Base-by-base conservation (phyloP, 805 yeast species). In the Barnettozyma sp. region DNA sequence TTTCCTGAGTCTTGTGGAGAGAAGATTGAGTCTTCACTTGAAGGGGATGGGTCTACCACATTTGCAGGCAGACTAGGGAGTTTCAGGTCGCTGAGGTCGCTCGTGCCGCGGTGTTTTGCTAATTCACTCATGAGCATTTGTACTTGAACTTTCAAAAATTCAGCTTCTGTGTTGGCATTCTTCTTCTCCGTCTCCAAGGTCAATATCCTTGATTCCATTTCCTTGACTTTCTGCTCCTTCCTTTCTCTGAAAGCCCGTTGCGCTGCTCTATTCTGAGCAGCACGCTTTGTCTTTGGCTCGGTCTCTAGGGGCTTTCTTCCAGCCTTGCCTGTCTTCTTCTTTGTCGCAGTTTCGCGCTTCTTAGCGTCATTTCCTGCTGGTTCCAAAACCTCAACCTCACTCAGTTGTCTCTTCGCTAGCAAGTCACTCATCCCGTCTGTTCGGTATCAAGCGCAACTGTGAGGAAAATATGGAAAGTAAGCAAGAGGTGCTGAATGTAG, bases 191-290 rank as follows among this genome's bases (percentile, higher is more conserved):
- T 71, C 57, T 92, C 96, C 46, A 90, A 68, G 45, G 63, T 58
- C 34, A 68, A 60, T 11, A 90, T 94, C 48, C 83, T 78, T 31
- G 76, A 78, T 55, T 88, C 96, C 42, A 90, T 67, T 45, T 86
- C 95, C 53, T 76, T 74, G 78, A 92, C 73, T 53, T 83, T 85
- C 34, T 70, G 70, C 58, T 90, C 97, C 58, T 90, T 90, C 42
- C 97, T 74, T 60, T 92, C 97, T 39, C 97, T 69, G 61, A 86
- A 90, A 6, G 97, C 97, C 37, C 97, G 69, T 61, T 92, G 98
- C n/a, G 97, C 97, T 4, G 97, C 97, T 50, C 97, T 72, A 59
- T 92, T 90, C 62, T 92, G 97, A 3, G 97, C 97, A 12, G 95
- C 86, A 49, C 98, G 70, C 66, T 85, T 90, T 51, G 76, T 78